Evolutionary conservation across 768 basidiomycete species (phyloP), one percentile per base, ranked within the genome.

Genomic region (Collybia mongolica): DNA sequence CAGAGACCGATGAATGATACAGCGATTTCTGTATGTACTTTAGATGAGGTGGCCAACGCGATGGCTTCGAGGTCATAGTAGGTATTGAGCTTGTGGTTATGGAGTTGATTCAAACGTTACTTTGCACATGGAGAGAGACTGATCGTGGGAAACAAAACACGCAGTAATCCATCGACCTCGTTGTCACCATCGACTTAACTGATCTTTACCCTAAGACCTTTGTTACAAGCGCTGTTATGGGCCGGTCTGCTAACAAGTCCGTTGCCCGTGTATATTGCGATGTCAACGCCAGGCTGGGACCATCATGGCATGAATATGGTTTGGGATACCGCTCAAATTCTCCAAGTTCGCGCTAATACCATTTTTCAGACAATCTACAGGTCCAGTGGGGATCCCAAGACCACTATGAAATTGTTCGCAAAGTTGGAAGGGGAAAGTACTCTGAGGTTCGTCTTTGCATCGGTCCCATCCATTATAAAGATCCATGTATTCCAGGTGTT

Each of bases 321-420:
- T 57, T 60, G 44, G 42, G 6, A 75, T 64, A 54, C 36, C 56
- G 50, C 52, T 44, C 22, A 20, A 39, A 39, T 29, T 24, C 53
- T 56, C 57, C 49, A 53, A 49, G 43, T 49, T 46, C 39, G 45
- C 49, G 42, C 60, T 63, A 50, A 58, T 54, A 55, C 62, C 39
- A 54, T 42, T 56, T 56, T 60, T 53, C 64, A 93, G 92, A 98
- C 77, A 95, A 94, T 68, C 79, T 98, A 11, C 91, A 93, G 70
- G 90, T 98, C n/a, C 90, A 94, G 60, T 98, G 94, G 94, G 94
- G 94, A 46, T 82, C 88, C 5, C 94, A 98, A 72, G 94, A 97
- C 72, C 92, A 96, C 69, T 98, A 98, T 63, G 94, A 98, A 72
- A 95, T 98, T 65, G 93, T 98, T 28, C 80, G 94, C 51, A 98